Conservation (phyloP, 108 stramenopile species). For the Cyclotella cryptica region DNA sequence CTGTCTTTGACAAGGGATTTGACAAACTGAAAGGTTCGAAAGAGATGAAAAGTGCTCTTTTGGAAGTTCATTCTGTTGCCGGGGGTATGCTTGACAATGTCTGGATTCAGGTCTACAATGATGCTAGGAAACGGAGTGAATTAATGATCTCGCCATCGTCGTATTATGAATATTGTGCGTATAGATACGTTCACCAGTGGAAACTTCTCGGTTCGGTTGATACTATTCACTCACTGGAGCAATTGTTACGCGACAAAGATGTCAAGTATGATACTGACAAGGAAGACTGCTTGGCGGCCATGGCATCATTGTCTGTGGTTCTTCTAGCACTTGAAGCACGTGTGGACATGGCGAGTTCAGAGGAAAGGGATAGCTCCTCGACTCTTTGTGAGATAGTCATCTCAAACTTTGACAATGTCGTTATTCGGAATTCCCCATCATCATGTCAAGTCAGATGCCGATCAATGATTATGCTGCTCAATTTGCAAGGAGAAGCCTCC, state of each 20-base stretch:
- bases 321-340: constrained; percentile 11
- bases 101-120: constrained; percentile 1
- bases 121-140: no score
- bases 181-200: constrained; percentile 42
- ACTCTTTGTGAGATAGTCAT: constrained; percentile 9
- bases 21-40: neutral
- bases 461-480: constrained; percentile 32
- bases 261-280: neutral
- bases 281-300: constrained; percentile 29
- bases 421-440: constrained; percentile 24
- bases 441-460: constrained; percentile 34
- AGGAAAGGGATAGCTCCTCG: neutral
- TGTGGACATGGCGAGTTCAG: neutral
- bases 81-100: constrained; percentile 37
- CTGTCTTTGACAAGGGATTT: constrained; percentile 11
- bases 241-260: constrained; percentile 16
- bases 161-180: constrained; percentile 46
- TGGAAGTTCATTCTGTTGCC: constrained; percentile 37
- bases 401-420: constrained; percentile 27
- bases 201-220: constrained; percentile 19
- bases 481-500: constrained; percentile 41
- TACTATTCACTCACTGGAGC: neutral
- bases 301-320: constrained; percentile 27
- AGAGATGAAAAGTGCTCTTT: constrained; percentile 15
- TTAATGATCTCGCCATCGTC: constrained; percentile 23